Percentiles rank a stretch among this genome's conserved stretches.
Conservation (phyloP, 345 rosid species). For the Draba incana region DNA sequence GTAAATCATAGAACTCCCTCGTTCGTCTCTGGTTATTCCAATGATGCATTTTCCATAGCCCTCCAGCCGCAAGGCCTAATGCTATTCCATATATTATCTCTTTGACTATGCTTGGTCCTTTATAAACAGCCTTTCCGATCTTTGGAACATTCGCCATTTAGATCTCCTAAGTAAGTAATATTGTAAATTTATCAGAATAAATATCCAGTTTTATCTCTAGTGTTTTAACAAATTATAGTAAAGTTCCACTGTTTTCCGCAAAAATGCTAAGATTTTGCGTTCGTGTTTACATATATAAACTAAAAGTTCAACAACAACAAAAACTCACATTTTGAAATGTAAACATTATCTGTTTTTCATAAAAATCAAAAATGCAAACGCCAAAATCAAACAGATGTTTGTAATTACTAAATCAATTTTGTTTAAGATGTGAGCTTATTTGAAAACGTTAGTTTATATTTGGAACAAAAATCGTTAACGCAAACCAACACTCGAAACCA, state of each 20-base stretch:
- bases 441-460: too few relatives aligned
- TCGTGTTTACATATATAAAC: too few relatives aligned
- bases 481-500: too few relatives aligned
- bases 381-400: too few relatives aligned
- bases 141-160: constrained; percentile 47
- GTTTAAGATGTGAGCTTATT: too few relatives aligned
- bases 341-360: too few relatives aligned
- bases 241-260: neutral
- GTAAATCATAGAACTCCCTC: constrained; percentile 70
- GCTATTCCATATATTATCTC: constrained; percentile 65
- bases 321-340: neutral
- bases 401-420: too few relatives aligned
- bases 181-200: neutral
- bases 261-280: too few relatives aligned
- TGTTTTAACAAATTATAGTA: neutral
- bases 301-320: neutral
- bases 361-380: too few relatives aligned
- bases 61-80: constrained; percentile 59
- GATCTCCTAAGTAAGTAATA: neutral
- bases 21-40: constrained; percentile 82
- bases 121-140: constrained; percentile 64
- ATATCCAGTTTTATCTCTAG: neutral
- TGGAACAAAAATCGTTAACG: too few relatives aligned
- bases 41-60: constrained; percentile 84
- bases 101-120: constrained; percentile 79